phyloP scores from a whole-genome alignment of 73 alveolate genomes.

The Paramecium primaurelia region DNA sequence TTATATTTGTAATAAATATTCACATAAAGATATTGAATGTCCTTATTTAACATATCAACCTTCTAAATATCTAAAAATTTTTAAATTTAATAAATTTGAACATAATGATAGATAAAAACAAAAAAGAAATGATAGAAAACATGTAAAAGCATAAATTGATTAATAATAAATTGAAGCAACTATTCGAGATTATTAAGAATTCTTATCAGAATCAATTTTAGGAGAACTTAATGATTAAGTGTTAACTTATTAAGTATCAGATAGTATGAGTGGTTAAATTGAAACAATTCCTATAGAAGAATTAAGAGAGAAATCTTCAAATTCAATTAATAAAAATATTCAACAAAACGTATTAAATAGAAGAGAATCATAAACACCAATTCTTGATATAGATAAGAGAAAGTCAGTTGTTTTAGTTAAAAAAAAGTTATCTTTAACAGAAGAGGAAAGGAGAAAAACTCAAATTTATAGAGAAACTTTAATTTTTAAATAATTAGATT shows the following conservation, averaged over 20 bases:
- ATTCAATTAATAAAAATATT: neutral
- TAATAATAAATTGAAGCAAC: neutral
- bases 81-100: neutral
- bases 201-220: neutral
- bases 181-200: neutral
- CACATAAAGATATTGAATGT: neutral
- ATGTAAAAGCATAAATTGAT: neutral
- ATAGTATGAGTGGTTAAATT: neutral
- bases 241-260: neutral
- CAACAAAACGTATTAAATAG: neutral
- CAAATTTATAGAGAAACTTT: neutral
- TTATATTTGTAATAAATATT: neutral
- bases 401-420: neutral
- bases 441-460: neutral
- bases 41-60: neutral
- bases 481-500: neutral
- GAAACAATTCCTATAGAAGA: neutral
- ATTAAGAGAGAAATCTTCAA: neutral
- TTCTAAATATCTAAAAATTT: neutral
- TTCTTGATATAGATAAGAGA: neutral
- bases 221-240: neutral
- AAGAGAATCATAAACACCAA: neutral
- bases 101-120: neutral
- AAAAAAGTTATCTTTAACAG: neutral
- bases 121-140: neutral